Percentiles rank a stretch among this genome's conserved stretches.
phyloP scores from a whole-genome alignment of 2,329 filamentous ascomycete genomes.

The Fusarium incarnatum region DNA sequence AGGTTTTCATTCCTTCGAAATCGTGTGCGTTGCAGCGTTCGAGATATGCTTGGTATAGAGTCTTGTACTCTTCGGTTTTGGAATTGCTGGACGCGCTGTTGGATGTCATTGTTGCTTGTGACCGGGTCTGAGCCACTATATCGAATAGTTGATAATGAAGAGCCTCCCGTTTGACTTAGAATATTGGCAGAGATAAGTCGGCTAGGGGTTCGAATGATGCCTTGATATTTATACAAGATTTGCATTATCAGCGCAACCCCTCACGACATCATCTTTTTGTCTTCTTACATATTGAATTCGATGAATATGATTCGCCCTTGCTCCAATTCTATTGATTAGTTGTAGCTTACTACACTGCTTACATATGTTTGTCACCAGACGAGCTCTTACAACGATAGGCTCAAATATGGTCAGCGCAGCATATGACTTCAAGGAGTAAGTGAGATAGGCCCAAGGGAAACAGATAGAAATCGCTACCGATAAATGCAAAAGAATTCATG shows the following conservation, averaged over 20 bases:
- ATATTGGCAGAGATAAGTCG: not conserved
- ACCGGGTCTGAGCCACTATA: not conserved
- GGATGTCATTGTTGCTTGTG: not conserved
- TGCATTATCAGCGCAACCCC: not conserved
- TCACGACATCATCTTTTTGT: too few relatives aligned
- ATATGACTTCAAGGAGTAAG: not conserved
- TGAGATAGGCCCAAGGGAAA: not conserved
- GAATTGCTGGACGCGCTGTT: not conserved
- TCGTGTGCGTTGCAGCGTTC: constrained; percentile 16
- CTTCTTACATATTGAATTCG: not conserved
- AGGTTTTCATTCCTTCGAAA: constrained; percentile 2
- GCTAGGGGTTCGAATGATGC: not conserved
- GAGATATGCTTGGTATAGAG: constrained; percentile 7
- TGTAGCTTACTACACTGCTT: not conserved
- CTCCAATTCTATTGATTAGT: not conserved
- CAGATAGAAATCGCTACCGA: not conserved
- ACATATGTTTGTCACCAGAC: constrained; percentile 4
- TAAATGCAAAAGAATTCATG: too few relatives aligned
- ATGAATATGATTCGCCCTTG: too few relatives aligned
- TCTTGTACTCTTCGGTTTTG: not conserved
- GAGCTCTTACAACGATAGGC: not conserved
- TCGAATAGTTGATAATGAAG: too few relatives aligned
- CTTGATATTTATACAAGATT: not conserved
- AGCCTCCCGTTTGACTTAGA: too few relatives aligned
- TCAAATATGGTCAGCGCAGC: not conserved